phyloP scores from a whole-genome alignment of 495 filamentous ascomycete species.

The Xylaria flabelliformis region DNA sequence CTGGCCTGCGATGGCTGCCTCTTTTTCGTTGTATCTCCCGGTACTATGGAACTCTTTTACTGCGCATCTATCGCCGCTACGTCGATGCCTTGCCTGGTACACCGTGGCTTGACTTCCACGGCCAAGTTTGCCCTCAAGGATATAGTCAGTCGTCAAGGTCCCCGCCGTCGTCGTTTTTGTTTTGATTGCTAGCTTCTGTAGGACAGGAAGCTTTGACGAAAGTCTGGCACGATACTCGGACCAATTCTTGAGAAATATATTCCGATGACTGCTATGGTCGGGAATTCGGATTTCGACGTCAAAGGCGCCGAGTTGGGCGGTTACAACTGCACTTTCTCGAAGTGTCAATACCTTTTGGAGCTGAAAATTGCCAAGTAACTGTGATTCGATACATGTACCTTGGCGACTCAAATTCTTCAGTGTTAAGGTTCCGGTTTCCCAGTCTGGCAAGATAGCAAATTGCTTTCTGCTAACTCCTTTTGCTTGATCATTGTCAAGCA shows the following conservation, averaged over 20 bases:
- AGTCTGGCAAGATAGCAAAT: neutral
- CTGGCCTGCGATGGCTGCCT: neutral
- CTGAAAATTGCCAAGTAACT: fast-evolving
- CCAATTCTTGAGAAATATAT: neutral
- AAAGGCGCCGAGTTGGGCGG: neutral
- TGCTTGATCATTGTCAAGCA: neutral
- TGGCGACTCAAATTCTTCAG: neutral
- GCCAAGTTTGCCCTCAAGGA: neutral
- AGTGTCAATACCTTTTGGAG: neutral
- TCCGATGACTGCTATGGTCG: neutral
- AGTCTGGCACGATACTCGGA: neutral
- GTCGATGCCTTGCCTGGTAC: neutral
- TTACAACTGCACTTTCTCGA: neutral
- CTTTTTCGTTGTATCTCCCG: neutral
- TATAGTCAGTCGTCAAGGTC: neutral
- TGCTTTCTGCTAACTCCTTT: neutral
- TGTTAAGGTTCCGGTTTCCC: neutral
- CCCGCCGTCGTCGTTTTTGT: neutral
- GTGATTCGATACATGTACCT: neutral
- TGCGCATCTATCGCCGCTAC: neutral
- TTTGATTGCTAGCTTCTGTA: neutral
- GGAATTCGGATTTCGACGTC: neutral
- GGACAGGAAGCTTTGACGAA: neutral
- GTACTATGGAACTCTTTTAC: neutral
- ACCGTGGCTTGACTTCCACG: neutral